phyloP scores from a whole-genome alignment of 2,329 filamentous ascomycete species.

The Phialemoniopsis sp. region DNA sequence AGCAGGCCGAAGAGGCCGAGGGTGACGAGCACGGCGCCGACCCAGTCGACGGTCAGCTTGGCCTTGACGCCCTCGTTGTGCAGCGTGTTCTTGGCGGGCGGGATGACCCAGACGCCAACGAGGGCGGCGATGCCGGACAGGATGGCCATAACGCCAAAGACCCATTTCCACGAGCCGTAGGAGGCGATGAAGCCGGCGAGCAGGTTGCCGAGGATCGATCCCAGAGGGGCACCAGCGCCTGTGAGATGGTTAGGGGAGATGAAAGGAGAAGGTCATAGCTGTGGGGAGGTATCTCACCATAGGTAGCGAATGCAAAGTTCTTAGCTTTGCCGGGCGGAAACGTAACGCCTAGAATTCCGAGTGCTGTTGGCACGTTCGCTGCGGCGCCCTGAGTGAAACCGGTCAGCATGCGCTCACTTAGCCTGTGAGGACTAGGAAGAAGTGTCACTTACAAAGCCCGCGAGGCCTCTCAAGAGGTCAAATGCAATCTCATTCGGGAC shows the following conservation, averaged over 20 bases:
- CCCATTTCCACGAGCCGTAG: slow-evolving; percentile 62
- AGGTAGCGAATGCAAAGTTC: slow-evolving; percentile 66
- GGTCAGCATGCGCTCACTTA: no score
- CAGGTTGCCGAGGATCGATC: slow-evolving; percentile 61
- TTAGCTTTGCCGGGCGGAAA: slow-evolving; percentile 66
- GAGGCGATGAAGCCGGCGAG: slow-evolving; percentile 59
- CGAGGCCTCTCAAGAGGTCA: slow-evolving; percentile 61
- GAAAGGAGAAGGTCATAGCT: not conserved
- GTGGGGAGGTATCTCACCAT: slow-evolving; percentile 32
- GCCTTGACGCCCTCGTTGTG: not conserved
- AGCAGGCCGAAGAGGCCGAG: slow-evolving; percentile 57
- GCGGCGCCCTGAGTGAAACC: slow-evolving; percentile 47
- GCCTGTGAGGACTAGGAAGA: no score
- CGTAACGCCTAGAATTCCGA: slow-evolving; percentile 65
- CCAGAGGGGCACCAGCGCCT: slow-evolving; percentile 61
- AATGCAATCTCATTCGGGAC: slow-evolving; percentile 64
- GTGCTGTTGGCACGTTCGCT: slow-evolving; percentile 66
- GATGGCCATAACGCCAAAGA: slow-evolving; percentile 62
- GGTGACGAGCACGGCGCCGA: slow-evolving; percentile 61
- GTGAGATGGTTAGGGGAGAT: not conserved
- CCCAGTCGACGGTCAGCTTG: slow-evolving; percentile 52
- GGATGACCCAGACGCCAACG: slow-evolving; percentile 57
- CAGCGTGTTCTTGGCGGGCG: slow-evolving; percentile 15
- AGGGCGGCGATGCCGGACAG: slow-evolving; percentile 52
- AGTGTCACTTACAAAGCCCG: slow-evolving; percentile 47